phyloP scores from a whole-genome alignment of 2,329 filamentous ascomycete species.

The Colletotrichum graminicola region DNA sequence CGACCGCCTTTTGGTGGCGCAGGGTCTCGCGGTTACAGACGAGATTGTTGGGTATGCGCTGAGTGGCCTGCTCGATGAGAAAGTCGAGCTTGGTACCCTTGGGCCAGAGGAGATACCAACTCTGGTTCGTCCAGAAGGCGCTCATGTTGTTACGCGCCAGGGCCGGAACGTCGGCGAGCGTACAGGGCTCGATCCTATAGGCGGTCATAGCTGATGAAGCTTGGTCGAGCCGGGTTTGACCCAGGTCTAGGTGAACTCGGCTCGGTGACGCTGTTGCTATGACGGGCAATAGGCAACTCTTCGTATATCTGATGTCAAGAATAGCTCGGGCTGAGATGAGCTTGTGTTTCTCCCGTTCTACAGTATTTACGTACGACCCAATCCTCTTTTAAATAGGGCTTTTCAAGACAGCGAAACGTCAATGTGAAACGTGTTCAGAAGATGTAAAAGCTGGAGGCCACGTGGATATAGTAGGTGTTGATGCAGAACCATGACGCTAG shows the following conservation, averaged over 20 bases:
- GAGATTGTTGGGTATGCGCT: constrained; percentile 43
- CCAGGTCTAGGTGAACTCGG: background rate
- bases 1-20: constrained; percentile 45
- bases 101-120: constrained; percentile 43
- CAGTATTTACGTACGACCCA: background rate
- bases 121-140: constrained; percentile 46
- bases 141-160: constrained; percentile 46
- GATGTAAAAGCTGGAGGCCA: background rate
- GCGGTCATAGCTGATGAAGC: background rate
- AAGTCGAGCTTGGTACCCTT: constrained; percentile 31
- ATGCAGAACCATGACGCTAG: background rate
- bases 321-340: too few relatives aligned
- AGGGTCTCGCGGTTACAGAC: constrained; percentile 39
- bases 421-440: background rate
- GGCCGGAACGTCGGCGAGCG: constrained; percentile 42
- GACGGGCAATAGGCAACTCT: background rate
- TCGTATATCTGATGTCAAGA: background rate
- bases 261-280: background rate
- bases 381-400: background rate
- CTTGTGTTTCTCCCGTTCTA: background rate
- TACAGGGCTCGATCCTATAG: constrained; percentile 40
- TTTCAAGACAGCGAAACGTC: too few relatives aligned
- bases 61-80: constrained; percentile 30
- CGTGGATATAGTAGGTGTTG: background rate
- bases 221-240: background rate